These are phyloP conservation scores for Pythium brachiatum DNA, from an alignment of 352 stramenopile genomes.

Conservation along the genomic window DNA sequence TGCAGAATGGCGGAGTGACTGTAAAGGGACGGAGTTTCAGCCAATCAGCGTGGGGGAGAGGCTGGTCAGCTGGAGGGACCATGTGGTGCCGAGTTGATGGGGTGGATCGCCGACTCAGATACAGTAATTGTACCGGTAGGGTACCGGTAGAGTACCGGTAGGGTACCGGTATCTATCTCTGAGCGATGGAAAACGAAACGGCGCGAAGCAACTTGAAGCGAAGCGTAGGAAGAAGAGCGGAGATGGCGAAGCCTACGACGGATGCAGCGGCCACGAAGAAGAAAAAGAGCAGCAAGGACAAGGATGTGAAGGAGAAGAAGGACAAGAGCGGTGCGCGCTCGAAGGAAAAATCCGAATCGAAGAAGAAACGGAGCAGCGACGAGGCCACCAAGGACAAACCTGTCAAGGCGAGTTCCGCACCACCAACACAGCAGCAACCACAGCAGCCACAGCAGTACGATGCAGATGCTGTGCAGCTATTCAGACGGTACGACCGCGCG, in stretches of 20 bases:
- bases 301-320: slow-evolving; percentile 15
- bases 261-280: slow-evolving; percentile 18
- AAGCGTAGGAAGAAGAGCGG: neutral
- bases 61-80: neutral
- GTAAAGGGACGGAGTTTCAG: neutral
- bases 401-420: slow-evolving; percentile 14
- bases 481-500: slow-evolving; percentile 65
- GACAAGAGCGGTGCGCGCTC: slow-evolving; percentile 28
- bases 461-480: slow-evolving; percentile 77
- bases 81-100: neutral
- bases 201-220: slow-evolving; percentile 13
- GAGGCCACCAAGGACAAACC: slow-evolving; percentile 18
- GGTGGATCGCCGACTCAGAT: neutral
- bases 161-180: neutral
- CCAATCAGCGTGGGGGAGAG: neutral
- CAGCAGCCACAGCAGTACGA: slow-evolving; percentile 27
- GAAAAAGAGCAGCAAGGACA: slow-evolving; percentile 20
- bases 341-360: slow-evolving; percentile 31
- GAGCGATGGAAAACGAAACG: neutral
- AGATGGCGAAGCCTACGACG: slow-evolving; percentile 2
- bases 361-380: slow-evolving; percentile 30
- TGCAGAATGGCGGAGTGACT: neutral
- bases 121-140: neutral
- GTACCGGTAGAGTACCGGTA: slow-evolving; percentile 1
- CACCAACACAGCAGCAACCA: slow-evolving; percentile 1